Conservation (phyloP, 2,329 filamentous ascomycete species). For the Colletotrichum tanaceti region DNA sequence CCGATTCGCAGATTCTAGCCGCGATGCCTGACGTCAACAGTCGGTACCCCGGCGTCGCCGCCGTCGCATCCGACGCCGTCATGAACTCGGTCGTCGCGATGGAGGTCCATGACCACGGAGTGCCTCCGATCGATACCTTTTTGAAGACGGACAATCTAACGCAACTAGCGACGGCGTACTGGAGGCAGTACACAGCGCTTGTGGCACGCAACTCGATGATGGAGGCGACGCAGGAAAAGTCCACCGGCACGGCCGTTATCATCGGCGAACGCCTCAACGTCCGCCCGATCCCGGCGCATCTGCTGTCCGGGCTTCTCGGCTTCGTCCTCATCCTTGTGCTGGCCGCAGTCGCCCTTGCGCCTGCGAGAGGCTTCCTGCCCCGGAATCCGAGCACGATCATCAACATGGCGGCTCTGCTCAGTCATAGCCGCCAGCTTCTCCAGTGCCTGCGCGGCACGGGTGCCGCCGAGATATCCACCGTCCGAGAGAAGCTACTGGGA, state of each 20-base stretch:
- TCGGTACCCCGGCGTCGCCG: conserved; percentile 43
- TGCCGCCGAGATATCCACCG: conserved; percentile 45
- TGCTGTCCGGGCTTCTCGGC: conserved; percentile 47
- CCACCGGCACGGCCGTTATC: conserved; percentile 44
- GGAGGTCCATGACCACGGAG: conserved; percentile 42
- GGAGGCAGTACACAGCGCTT: conserved; percentile 50
- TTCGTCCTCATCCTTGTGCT: conserved; percentile 45
- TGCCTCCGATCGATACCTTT: conserved; percentile 44
- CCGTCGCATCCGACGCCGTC: conserved; percentile 49
- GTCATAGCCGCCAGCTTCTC: conserved; percentile 51
- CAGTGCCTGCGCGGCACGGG: conserved; percentile 51
- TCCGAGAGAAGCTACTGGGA: conserved; percentile 46
- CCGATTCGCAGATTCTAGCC: conserved; percentile 27
- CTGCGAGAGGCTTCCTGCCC: conserved; percentile 51
- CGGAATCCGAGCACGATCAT: conserved; percentile 51
- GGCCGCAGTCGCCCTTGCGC: conserved; percentile 43
- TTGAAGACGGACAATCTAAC: conserved; percentile 44
- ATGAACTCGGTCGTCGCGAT: conserved; percentile 50
- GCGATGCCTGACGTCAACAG: conserved; percentile 31
- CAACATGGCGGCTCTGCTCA: conserved; percentile 51
- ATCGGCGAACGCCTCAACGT: conserved; percentile 49
- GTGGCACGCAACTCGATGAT: conserved; percentile 49
- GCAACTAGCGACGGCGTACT: conserved; percentile 48
- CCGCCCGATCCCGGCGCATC: conserved; percentile 47
- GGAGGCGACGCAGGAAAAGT: conserved; percentile 33